These are phyloP conservation scores for Pichia gijzeniarum DNA, from an alignment of 805 yeast genomes.

Conservation along the genomic window DNA sequence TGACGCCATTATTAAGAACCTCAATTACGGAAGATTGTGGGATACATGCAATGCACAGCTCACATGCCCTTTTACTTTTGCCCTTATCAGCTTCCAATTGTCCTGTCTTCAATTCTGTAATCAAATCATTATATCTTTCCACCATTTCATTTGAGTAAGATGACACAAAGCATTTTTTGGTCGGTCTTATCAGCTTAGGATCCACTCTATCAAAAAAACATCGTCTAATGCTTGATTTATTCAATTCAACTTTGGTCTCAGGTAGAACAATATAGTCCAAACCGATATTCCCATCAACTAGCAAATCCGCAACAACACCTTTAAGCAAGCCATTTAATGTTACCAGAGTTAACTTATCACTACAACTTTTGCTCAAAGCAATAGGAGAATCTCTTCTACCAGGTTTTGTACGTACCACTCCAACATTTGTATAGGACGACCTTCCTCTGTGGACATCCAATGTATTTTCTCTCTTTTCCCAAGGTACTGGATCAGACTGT, in stretches of 20 bases:
- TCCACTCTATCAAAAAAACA: constrained; percentile 34
- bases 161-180: background rate
- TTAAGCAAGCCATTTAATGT: constrained; percentile 55
- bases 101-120: constrained; percentile 4
- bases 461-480: constrained; percentile 7
- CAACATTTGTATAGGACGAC: constrained; percentile 45
- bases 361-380: constrained; percentile 77
- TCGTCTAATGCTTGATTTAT: constrained; percentile 30
- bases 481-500: constrained; percentile 16
- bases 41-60: constrained; percentile 26
- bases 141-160: background rate
- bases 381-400: constrained; percentile 76
- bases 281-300: constrained; percentile 22
- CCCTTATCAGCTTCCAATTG: constrained; percentile 7
- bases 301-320: constrained; percentile 33
- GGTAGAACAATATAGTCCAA: constrained; percentile 49
- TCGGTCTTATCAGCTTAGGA: constrained; percentile 15
- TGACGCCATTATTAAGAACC: constrained; percentile 51
- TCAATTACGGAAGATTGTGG: constrained; percentile 24
- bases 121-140: background rate
- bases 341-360: constrained; percentile 69
- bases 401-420: constrained; percentile 84
- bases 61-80: constrained; percentile 17
- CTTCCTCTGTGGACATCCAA: constrained; percentile 49
- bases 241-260: constrained; percentile 18